Evolutionary conservation across 192 early-diverging fungal genomes (phyloP), one percentile per base, ranked within the genome.

Genomic region (Coemansia sp.): DNA sequence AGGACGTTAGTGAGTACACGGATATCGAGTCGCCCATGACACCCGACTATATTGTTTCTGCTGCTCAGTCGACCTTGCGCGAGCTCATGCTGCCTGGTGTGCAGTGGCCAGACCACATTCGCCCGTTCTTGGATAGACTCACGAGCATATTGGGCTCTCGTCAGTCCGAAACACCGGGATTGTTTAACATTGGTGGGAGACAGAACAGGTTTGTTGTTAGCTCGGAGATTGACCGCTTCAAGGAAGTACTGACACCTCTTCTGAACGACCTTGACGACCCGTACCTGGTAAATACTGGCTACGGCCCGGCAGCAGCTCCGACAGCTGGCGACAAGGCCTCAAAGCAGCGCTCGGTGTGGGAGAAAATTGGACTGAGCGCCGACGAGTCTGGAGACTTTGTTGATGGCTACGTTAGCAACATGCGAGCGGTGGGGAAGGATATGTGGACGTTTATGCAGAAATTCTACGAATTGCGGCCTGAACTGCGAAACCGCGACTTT

Each of bases 391-490:
- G 41, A 33, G 71, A 80, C 54, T 88, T 83, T 73, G 69, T 50
- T 11, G 60, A 87, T 32, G 91, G 91, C 7, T 93, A 90, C 67
- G 83, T 82, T 3, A 73, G 77, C 27, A 89, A 93, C 65, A 82
- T 91, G 74, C 72, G 74, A 1, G 90, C 85, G 4, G 85, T 91
- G 2, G 81, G 81, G 8, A 73, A 82, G 27, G 92, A 93, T 59
- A 80, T 93, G 56, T 67, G 87, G 60, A 38, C 66, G 1, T 90
- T 91, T 56, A 59, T 93, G 69, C 80, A 86, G n/a, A 57, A 80
- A 71, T 91, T 93, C 62, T 93, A 87, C 65, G 62, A 71, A 2
- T 42, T 81, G 26, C 86, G 88, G 59, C 90, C 92, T 0, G 82
- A 90, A 44, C 82, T 84, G 52, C 78, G 74, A 27, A 55, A 54